Evolutionary conservation across 2,329 filamentous ascomycete genomes (phyloP).

Genomic region (Aspergillus fructus): DNA sequence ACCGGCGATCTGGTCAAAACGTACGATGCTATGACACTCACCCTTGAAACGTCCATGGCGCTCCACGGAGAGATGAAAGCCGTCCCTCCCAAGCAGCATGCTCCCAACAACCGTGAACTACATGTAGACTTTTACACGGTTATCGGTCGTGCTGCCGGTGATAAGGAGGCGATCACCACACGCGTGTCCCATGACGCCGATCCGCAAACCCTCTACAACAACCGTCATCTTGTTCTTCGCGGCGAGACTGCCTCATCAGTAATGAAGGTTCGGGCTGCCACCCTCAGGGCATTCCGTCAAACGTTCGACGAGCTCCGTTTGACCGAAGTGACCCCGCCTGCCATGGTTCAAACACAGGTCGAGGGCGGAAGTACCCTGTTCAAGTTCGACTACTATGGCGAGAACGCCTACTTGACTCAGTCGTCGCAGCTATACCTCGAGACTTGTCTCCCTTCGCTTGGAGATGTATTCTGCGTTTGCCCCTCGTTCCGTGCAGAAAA

Average conservation of each 20-base stretch:
- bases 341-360: conserved; percentile 91
- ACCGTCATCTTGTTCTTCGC: conserved; percentile 80
- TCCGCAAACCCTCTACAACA: conserved; percentile 72
- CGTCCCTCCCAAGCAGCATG: conserved; percentile 73
- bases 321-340: conserved; percentile 82
- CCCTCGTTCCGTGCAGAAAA: conserved; percentile 99
- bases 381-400: conserved; percentile 83
- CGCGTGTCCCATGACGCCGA: conserved; percentile 68
- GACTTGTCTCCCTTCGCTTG: conserved; percentile 84
- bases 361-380: conserved; percentile 92
- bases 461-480: conserved; percentile 96
- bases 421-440: conserved; percentile 97
- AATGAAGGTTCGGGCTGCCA: conserved; percentile 80
- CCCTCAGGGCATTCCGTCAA: conserved; percentile 77
- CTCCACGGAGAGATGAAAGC: conserved; percentile 81
- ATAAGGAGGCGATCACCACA: conserved; percentile 90
- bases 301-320: conserved; percentile 75
- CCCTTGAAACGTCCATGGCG: conserved; percentile 81
- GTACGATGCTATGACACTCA: conserved; percentile 85
- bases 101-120: conserved; percentile 81
- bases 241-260: conserved; percentile 81
- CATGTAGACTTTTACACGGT: conserved; percentile 88
- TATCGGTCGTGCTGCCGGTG: conserved; percentile 75
- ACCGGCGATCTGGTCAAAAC: conserved; percentile 80
- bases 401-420: conserved; percentile 91